Base-by-base conservation (phyloP, 164 flowering plant species). In the Piper longum region DNA sequence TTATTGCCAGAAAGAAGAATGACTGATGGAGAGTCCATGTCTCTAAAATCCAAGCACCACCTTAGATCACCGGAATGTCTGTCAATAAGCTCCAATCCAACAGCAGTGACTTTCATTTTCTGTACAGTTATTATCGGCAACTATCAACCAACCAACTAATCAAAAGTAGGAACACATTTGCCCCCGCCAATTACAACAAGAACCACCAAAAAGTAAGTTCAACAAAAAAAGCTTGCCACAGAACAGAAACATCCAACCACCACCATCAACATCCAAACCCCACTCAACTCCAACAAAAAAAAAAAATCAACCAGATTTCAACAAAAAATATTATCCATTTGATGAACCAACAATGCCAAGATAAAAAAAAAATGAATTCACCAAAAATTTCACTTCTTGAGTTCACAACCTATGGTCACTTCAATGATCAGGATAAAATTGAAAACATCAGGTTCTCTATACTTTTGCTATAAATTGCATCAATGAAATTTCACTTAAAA, bases 41-140 rank as follows among this genome's bases (percentile, higher is more conserved):
- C 99, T 82, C 99, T 93, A 74, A 93, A 93, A 76, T 91, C 97
- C 79, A 91, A 81, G 75, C 95, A 85, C 99, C 99, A 93, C 41
- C 85, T 87, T 57, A 83, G 79, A 52, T 93, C 97, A 56, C 96
- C 97, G 60, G 88, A 79, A 72, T 82, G 85, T 59, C 76, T 67
- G 14, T 88, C 97, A 62, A 81, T 61, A 58, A 93, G 81, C 72
- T 93, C 97, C 71, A 93, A 83, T 67, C 99, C 99, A 61, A 83
- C 76, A 66, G 83, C 79, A 62, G 99, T 88, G 44, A 93, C 75
- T 79, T 81, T 90, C 76, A 91, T 61, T 84, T 86, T 93, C 99
- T 93, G 87, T 62, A 71, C 52, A 9, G 9, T 2, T 48, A 44
- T 44, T 44, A 9, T 9, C 2, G 6, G 6, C 2, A 44, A 44